A percentile compares a stretch with the other conserved stretches of the same genome.
These are phyloP conservation scores for Colletotrichum theobromicola DNA, from an alignment of 2,329 filamentous ascomycete species.

Conservation along the genomic window DNA sequence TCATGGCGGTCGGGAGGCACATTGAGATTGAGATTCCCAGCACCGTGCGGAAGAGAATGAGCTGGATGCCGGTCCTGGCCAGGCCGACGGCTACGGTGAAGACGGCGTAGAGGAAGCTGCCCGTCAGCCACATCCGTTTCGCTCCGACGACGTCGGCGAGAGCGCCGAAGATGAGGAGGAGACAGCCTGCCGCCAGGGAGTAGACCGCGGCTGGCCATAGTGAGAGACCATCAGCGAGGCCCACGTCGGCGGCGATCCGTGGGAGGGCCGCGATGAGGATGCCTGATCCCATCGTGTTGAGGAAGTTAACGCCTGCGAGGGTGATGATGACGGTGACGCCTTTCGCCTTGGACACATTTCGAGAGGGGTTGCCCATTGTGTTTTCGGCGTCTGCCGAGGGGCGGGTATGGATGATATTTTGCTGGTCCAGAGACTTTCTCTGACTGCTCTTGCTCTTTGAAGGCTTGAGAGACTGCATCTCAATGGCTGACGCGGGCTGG, in stretches of 20 bases:
- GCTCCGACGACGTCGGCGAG: conserved; percentile 41
- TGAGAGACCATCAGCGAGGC: conserved; percentile 31
- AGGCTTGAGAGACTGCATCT: neutral
- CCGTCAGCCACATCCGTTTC: conserved; percentile 36
- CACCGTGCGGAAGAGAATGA: conserved; percentile 40
- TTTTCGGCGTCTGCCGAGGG: neutral
- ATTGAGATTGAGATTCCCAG: conserved; percentile 41
- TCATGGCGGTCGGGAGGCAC: conserved; percentile 41
- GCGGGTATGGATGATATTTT: neutral
- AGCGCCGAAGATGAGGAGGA: conserved; percentile 41
- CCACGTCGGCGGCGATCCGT: conserved; percentile 40
- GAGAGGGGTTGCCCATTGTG: neutral
- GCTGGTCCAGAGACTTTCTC: neutral
- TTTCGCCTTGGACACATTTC: conserved; percentile 28
- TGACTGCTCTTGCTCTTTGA: neutral
- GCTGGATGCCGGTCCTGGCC: conserved; percentile 35
- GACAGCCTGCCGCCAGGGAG: conserved; percentile 30
- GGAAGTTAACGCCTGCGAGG: conserved; percentile 37
- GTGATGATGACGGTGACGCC: conserved; percentile 34
- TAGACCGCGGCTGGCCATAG: conserved; percentile 37
- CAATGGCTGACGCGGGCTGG: neutral
- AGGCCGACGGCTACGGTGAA: conserved; percentile 40
- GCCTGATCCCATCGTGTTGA: conserved; percentile 41
- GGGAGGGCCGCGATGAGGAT: conserved; percentile 42
- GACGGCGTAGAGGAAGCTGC: conserved; percentile 34